Evolutionary conservation across 2,329 filamentous ascomycete species (phyloP).

Genomic region (Harringtonia aguacate): DNA sequence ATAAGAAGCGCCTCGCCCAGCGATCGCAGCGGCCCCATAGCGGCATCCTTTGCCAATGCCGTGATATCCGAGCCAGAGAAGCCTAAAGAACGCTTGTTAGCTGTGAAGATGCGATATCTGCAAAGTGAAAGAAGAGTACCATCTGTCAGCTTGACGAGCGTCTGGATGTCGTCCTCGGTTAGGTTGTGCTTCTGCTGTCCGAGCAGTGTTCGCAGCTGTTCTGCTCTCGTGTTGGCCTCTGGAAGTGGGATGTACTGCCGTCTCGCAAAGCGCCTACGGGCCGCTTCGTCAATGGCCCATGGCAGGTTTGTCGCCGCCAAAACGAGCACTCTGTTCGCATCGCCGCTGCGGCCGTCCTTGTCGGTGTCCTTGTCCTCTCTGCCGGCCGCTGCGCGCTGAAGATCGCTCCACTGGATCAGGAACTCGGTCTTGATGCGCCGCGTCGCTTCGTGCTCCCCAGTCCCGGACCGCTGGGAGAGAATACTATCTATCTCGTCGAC

Average conservation of each 20-base stretch:
- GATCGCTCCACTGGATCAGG: conserved; percentile 90
- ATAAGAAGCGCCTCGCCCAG: conserved; percentile 81
- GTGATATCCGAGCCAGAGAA: conserved; percentile 97
- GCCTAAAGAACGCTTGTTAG: conserved; percentile 38
- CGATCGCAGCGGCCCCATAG: conserved; percentile 88
- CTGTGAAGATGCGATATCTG: not conserved
- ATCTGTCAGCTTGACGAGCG: conserved; percentile 71
- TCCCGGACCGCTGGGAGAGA: conserved; percentile 70
- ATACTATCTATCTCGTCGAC: conserved; percentile 97
- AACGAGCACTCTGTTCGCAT: conserved; percentile 81
- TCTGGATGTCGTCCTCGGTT: conserved; percentile 57
- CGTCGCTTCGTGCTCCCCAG: conserved; percentile 85
- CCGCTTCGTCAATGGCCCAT: conserved; percentile 96
- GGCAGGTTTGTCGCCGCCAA: conserved; percentile 92
- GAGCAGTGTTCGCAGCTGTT: conserved; percentile 69
- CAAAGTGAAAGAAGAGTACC: conserved; percentile 42
- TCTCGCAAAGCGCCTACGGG: conserved; percentile 78
- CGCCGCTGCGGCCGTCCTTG: conserved; percentile 68
- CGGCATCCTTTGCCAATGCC: conserved; percentile 90
- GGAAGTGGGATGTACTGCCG: conserved; percentile 94
- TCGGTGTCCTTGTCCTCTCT: conserved; percentile 58
- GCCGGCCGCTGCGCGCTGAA: conserved; percentile 79
- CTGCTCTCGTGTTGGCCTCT: conserved; percentile 68
- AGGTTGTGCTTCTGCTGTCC: conserved; percentile 81
- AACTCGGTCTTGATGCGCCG: conserved; percentile 96